Base-by-base conservation (phyloP, 2,329 filamentous ascomycete genomes). In the Ilyonectria mors-panacis region DNA sequence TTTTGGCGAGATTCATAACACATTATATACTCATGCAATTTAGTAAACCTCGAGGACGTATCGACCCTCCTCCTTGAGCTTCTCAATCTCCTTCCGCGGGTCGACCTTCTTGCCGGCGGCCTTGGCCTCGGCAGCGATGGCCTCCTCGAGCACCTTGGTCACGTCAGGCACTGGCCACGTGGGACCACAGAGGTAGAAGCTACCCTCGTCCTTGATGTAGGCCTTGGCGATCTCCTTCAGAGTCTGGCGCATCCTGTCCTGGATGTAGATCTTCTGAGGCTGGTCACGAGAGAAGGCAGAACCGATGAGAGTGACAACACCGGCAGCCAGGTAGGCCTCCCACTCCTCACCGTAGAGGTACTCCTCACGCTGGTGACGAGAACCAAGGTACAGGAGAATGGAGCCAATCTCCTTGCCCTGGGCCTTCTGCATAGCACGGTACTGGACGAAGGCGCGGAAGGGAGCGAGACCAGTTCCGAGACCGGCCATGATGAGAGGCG, bases 151-250 rank as follows among this genome's bases (percentile, higher is more conserved):
- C 68, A 99, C 96, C 73, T 91, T 91, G 1, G 95, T 98, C 59
- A 99, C 95, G 83, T 99, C 96, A 7, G 96, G 96, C 62, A 99
- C 96, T 13, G 96, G 96, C 96, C 96, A 99, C 1, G 96, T 99
- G 33, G 96, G 96, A 50, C 96, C 96, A 80, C 96, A 99, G 19
- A 99, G 91, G 83, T 99, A 99, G 85, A 99, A 99, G 37, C 92
- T 92, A 63, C 96, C 96, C 75, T 96, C 92, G 73, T 98, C 90
- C 77, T 91, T 85, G 72, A 98, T 89, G 81, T 98, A 98, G 0
- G 94, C 93, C 82, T 94, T 85, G 65, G 94, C 88, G 70, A 99
- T 97, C 69, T 96, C 91, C 50, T 86, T 84, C 66, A 98, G 84
- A 0, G 92, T 94, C 88, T 98, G 88, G 65, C 96, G 88, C 96